A percentile compares a stretch with the other conserved stretches of the same genome.
These are phyloP conservation scores for Prunus yedoensis DNA, from an alignment of 331 rosid species.

Conservation along the genomic window DNA sequence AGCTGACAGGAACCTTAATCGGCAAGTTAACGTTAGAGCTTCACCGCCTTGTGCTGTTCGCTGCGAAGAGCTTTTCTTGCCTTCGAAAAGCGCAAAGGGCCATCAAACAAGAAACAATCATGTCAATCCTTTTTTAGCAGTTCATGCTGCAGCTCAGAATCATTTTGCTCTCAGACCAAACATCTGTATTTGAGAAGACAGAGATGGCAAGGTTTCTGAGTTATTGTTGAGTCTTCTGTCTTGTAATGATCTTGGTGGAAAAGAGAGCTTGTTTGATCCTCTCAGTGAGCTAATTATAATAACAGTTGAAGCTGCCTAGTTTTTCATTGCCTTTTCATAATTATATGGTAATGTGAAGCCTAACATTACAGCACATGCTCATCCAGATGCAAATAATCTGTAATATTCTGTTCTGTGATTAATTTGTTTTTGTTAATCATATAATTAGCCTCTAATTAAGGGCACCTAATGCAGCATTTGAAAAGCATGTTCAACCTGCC, in stretches of 20 bases:
- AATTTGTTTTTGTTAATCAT: neutral
- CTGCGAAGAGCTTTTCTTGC: conserved; percentile 39
- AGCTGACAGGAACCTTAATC: neutral
- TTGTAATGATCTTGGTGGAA: too few relatives aligned
- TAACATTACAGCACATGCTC: neutral
- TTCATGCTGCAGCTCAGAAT: conserved; percentile 33
- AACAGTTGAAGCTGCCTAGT: too few relatives aligned
- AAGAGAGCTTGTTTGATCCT: too few relatives aligned
- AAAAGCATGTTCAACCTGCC: neutral
- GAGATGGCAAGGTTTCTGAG: neutral
- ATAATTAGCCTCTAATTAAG: too few relatives aligned
- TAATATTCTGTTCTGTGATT: neutral
- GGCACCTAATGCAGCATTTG: neutral
- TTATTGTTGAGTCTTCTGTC: too few relatives aligned
- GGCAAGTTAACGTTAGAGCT: neutral
- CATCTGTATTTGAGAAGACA: conserved; percentile 28
- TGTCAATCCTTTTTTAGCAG: conserved; percentile 21
- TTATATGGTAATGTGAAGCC: neutral
- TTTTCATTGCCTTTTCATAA: too few relatives aligned
- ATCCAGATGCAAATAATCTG: neutral
- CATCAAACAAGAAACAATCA: neutral
- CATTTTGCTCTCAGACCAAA: conserved; percentile 40
- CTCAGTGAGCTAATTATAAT: too few relatives aligned
- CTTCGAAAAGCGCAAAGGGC: conserved; percentile 8
- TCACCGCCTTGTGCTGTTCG: conserved; percentile 16